Evolutionary conservation across 2,329 filamentous ascomycete genomes (phyloP), one percentile per base, ranked within the genome.

Genomic region (Ophiosphaerella narmari): DNA sequence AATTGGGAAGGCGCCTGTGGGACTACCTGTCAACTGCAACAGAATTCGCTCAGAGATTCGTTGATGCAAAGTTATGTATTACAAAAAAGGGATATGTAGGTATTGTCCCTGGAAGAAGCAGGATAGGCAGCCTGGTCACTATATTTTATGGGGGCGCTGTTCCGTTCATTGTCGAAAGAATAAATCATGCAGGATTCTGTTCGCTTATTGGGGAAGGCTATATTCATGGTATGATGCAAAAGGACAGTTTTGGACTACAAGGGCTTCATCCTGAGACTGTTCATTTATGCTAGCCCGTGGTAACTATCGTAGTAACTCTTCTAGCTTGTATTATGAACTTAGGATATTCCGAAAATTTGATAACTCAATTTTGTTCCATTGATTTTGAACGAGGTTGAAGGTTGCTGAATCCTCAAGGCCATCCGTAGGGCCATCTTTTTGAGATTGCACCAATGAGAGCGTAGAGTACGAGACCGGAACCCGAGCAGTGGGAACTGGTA

Each of bases 131-230:
- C 29, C 4, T 29, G 5, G 29, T 47, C 2, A 9, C 14, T 35
- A 12, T 47, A 4, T 23, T 47, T 7, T 14, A 2, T 14, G 44
- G 44, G 24, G 36, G 44, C 3, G 26, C 5, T 6, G 38, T 47
- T 5, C 44, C 44, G 4, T 47, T 47, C 14, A n/a, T 47, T 29
- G 18, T 46, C 12, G 37, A 39, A 23, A 26, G 29, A n/a, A 47
- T 24, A 7, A 21, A n/a, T 3, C 4, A 6, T 4, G 4, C 9
- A 8, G 29, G 31, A 7, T 29, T 21, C 4, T 48, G 3, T 36
- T 12, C 31, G 6, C 32, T 48, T 4, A 12, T 48, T 16, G 46
- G 39, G 2, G 39, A 38, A 23, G 40, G 46, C 9, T 48, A 48
- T 35, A 16, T 43, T 2, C 32, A 42, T 31, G 46, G 39, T 7